These are phyloP conservation scores for Fabrea salina DNA, from an alignment of 169 alveolate species.

Conservation along the genomic window DNA sequence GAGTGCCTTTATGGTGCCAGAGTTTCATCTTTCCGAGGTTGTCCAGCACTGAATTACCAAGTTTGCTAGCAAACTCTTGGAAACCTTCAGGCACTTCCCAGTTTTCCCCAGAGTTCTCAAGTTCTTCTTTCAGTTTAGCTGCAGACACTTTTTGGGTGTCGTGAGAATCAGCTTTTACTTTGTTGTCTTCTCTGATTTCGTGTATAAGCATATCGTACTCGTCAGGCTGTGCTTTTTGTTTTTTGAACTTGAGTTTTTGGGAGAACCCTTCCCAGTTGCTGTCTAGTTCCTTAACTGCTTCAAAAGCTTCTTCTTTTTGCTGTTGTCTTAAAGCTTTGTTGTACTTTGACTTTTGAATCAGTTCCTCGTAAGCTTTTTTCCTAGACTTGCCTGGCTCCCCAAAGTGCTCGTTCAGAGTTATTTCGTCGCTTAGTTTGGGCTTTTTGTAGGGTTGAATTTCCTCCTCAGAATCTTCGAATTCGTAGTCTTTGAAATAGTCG, in stretches of 20 bases:
- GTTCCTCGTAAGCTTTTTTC: constrained; percentile 18
- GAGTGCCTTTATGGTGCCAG: not conserved
- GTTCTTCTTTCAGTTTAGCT: not conserved
- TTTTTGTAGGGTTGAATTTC: not conserved
- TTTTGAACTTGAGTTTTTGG: constrained; percentile 13
- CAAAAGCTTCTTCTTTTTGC: constrained; percentile 16
- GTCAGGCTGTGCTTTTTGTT: not conserved
- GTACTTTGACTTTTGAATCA: constrained; percentile 16
- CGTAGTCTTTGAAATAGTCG: constrained; percentile 26
- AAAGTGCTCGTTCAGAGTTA: constrained; percentile 18
- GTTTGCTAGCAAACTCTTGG: not conserved
- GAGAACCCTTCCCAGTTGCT: not conserved
- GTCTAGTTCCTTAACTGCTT: not conserved
- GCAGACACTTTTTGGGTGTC: not conserved
- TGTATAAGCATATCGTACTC: constrained; percentile 3
- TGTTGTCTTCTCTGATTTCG: constrained; percentile 8
- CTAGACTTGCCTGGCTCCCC: not conserved
- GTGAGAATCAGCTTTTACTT: not conserved
- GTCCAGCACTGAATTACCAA: not conserved
- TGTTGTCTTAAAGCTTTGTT: constrained; percentile 24
- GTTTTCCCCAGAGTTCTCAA: constrained; percentile 17
- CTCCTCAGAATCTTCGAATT: constrained; percentile 13
- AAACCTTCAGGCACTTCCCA: constrained; percentile 23
- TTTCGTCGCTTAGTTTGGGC: constrained; percentile 13
- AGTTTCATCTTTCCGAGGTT: not conserved